phyloP scores from a whole-genome alignment of 2,329 filamentous ascomycete species.

The Nectriaceae sp. region DNA sequence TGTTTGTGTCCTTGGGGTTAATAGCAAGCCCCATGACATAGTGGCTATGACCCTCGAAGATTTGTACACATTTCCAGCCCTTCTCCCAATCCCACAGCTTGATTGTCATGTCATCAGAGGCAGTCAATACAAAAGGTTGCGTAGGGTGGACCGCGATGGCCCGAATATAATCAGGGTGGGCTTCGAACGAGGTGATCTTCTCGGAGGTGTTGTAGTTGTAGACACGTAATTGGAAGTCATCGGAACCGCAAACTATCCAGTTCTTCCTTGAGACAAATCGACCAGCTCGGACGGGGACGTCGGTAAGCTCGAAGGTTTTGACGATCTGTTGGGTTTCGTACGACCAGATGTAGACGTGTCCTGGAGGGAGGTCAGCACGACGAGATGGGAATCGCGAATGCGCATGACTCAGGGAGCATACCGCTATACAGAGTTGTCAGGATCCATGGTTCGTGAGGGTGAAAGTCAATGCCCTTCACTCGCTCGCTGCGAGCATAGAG shows the following conservation, averaged over 20 bases:
- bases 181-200: slow-evolving; percentile 96
- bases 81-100: slow-evolving; percentile 99
- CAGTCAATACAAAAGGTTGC: slow-evolving; percentile 93
- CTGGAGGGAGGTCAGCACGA: slow-evolving; percentile 44
- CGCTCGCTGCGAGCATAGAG: slow-evolving; percentile 81
- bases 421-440: slow-evolving; percentile 95
- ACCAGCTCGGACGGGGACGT: slow-evolving; percentile 95
- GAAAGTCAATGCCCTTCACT: slow-evolving; percentile 97
- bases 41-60: slow-evolving; percentile 95
- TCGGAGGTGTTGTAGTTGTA: slow-evolving; percentile 99
- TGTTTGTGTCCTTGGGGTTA: slow-evolving; percentile 97
- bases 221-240: slow-evolving; percentile 84
- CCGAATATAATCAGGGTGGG: slow-evolving; percentile 97
- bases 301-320: slow-evolving; percentile 98
- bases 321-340: slow-evolving; percentile 96
- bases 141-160: slow-evolving; percentile 95
- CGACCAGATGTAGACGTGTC: slow-evolving; percentile 99
- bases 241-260: slow-evolving; percentile 96
- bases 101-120: slow-evolving; percentile 97
- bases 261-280: slow-evolving; percentile 98
- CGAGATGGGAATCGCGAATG: background rate
- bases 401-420: slow-evolving; percentile 43
- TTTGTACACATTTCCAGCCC: slow-evolving; percentile 94
- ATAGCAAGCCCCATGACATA: slow-evolving; percentile 97
- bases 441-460: slow-evolving; percentile 95